phyloP scores from a whole-genome alignment of 1,284 basidiomycete genomes.

The Amylostereum areolatum region DNA sequence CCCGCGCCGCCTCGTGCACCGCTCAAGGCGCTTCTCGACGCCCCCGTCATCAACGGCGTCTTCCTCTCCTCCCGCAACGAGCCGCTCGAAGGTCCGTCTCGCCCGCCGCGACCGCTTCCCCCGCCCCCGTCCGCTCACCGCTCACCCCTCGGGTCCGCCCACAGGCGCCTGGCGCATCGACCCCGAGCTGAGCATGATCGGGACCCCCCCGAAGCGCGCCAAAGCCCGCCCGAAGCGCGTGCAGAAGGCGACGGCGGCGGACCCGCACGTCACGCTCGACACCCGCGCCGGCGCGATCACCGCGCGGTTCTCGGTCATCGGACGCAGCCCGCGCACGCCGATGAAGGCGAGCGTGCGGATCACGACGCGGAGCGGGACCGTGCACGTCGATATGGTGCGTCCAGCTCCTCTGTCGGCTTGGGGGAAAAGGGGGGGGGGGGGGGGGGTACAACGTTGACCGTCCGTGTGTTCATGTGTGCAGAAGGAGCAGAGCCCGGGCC shows the following conservation, averaged over 20 bases:
- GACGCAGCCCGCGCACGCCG: not conserved
- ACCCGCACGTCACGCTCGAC: not conserved
- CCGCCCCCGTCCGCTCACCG: not conserved
- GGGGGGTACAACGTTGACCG: no score
- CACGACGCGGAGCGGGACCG: not conserved
- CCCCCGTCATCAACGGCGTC: not conserved
- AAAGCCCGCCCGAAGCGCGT: not conserved
- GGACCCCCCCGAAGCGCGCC: not conserved
- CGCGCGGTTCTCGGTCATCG: not conserved
- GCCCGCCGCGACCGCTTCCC: not conserved
- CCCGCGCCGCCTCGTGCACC: no score
- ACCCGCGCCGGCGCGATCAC: not conserved
- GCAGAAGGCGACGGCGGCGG: not conserved
- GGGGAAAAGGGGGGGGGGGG: no score
- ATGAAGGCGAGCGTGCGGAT: not conserved
- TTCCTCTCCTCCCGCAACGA: not conserved
- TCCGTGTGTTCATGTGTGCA: no score
- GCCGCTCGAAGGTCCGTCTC: not conserved
- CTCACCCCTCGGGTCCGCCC: no score
- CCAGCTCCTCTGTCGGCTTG: no score
- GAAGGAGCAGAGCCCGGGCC: not conserved
- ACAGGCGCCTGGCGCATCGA: not conserved
- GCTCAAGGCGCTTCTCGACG: not conserved
- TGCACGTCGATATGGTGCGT: not conserved
- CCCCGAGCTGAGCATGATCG: not conserved